Evolutionary conservation across 2,329 filamentous ascomycete species (phyloP), one percentile per base, ranked within the genome.

Genomic region (Penicillium sp.): DNA sequence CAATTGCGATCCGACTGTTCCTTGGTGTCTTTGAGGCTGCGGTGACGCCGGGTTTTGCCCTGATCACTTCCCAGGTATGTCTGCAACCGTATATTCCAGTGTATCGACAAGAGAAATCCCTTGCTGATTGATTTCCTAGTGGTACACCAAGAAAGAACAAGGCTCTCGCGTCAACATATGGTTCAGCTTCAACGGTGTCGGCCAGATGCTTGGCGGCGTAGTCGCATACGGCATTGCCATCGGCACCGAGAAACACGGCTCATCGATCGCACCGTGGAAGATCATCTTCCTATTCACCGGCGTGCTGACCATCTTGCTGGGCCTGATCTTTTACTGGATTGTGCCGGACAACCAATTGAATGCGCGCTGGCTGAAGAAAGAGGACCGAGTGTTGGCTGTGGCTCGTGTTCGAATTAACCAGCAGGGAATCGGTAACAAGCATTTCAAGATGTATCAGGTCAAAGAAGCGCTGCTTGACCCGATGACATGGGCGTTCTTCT

Each of bases 401-500:
- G 91, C 92, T 65, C 84, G 91, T 0, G 86, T 94, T 6, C 83
- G 90, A 0, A 82, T 87, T 24, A 94, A 94, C 68, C 87, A 92
- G 72, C 91, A 91, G 62, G 91, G 91, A 0, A 88, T 91, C 17
- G 89, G 88, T 1, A 90, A 87, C 63, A 87, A 88, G 65, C 83
- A 90, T 64, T 91, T 89, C 76, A 90, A 90, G 65, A 81, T 84
- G 78, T 82, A 85, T 24, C 91, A 95, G 65, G 79, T 90, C 1
- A 80, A 84, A 17, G 86, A 88, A 66, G 84, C 86, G 0, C 69
- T 88, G 7, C 60, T 79, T 4, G 86, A 88, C 65, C 86, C 85
- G 0, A 76, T 87, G 74, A 84, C 84, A 1, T 88, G 86, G 86
- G 83, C 84, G 0, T 86, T 88, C 70, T 82, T 85, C 56, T 82